phyloP scores from a whole-genome alignment of 2,329 filamentous ascomycete species.

The Colletotrichum brevisporum region DNA sequence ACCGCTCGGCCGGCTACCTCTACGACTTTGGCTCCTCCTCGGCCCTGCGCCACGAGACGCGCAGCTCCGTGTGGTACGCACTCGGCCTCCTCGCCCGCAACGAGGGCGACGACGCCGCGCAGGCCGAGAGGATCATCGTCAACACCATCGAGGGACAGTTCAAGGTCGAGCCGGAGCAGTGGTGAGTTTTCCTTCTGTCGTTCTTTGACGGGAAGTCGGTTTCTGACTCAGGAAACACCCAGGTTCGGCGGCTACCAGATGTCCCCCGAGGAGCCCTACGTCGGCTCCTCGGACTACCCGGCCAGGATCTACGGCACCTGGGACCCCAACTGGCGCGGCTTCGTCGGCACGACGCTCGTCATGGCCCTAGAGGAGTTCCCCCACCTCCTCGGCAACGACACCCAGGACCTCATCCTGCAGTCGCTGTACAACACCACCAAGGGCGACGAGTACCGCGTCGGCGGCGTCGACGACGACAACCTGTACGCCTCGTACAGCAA shows the following conservation, averaged over 20 bases:
- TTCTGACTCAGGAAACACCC: too few species aligned
- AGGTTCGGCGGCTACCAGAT: constrained; percentile 66
- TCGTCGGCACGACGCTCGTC: constrained; percentile 72
- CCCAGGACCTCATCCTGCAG: constrained; percentile 62
- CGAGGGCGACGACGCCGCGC: constrained; percentile 59
- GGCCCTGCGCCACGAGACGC: constrained; percentile 69
- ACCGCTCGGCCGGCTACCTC: constrained; percentile 65
- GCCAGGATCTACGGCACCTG: constrained; percentile 68
- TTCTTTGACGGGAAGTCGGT: too few species aligned
- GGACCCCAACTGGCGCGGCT: constrained; percentile 77
- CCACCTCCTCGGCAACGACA: constrained; percentile 56
- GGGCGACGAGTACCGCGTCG: constrained; percentile 74
- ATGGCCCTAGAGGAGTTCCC: constrained; percentile 72
- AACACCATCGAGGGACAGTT: constrained; percentile 68
- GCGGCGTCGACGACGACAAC: constrained; percentile 72
- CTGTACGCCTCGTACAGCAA: constrained; percentile 75
- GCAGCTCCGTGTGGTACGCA: constrained; percentile 72
- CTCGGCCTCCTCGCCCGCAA: constrained; percentile 71
- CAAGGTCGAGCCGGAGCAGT: constrained; percentile 66
- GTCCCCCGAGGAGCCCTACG: constrained; percentile 69
- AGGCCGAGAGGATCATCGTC: constrained; percentile 67
- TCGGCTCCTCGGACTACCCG: constrained; percentile 66
- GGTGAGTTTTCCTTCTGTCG: constrained; percentile 56
- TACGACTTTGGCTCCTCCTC: constrained; percentile 61
- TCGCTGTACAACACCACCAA: constrained; percentile 68